phyloP scores from a whole-genome alignment of 139 green algal species.

The Auxenochlorella protothecoides region DNA sequence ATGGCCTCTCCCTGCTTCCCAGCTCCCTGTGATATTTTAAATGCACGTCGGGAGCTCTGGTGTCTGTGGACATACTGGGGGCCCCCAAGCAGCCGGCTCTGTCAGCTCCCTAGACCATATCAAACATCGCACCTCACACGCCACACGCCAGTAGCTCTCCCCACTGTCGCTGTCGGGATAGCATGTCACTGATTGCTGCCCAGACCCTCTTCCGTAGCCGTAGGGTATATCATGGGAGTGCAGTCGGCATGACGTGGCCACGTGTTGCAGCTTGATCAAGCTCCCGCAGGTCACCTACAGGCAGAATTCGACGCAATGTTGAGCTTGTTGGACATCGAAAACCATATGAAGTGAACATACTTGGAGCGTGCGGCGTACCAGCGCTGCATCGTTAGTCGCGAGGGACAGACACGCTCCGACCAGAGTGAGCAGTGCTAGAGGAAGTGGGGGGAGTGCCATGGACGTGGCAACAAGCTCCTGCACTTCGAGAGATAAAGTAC shows the following conservation, averaged over 20 bases:
- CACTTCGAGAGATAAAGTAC: too few species aligned
- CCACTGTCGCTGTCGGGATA: constrained; percentile 48
- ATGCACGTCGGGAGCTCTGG: constrained; percentile 28
- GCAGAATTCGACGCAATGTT: background rate
- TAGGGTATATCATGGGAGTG: constrained; percentile 85
- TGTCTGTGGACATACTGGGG: constrained; percentile 26
- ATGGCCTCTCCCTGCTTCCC: constrained; percentile 39
- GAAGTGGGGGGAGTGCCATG: too few species aligned
- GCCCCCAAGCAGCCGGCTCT: too few species aligned
- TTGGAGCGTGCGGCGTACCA: too few species aligned
- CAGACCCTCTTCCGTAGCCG: constrained; percentile 52
- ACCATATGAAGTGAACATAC: too few species aligned
- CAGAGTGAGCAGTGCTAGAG: too few species aligned
- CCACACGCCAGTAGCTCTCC: constrained; percentile 59
- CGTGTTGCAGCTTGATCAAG: constrained; percentile 74
- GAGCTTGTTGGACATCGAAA: too few species aligned
- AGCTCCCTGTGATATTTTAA: too few species aligned
- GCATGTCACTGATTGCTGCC: constrained; percentile 85
- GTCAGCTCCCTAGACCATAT: constrained; percentile 28
- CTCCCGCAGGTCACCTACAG: constrained; percentile 80
- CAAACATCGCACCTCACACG: too few species aligned
- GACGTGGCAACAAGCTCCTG: too few species aligned
- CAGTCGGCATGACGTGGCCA: constrained; percentile 40
- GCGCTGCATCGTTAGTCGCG: too few species aligned
- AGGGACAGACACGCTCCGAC: too few species aligned